Evolutionary conservation across 441 rosid species (phyloP).

Genomic region (Geranium incanum): DNA sequence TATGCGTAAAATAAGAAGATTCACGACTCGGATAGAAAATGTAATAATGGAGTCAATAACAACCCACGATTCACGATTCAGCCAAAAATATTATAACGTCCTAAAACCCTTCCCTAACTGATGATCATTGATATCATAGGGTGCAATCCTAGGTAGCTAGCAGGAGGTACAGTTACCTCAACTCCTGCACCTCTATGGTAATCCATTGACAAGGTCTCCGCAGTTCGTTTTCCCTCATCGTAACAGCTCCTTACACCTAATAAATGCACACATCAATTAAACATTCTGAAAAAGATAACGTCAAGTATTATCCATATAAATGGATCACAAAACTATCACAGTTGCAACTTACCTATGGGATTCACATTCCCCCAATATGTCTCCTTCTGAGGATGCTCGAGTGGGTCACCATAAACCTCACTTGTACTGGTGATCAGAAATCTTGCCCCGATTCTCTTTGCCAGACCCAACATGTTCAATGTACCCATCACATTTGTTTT

Average conservation of each 20-base stretch:
- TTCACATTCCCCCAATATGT: conserved; percentile 94
- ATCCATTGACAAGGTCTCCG: conserved; percentile 1
- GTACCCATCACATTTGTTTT: conserved; percentile 95
- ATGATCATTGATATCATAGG: neutral
- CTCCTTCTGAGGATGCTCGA: conserved; percentile 96
- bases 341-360: conserved; percentile 57
- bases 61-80: neutral
- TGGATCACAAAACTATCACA: neutral
- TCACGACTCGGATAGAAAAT: neutral
- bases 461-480: conserved; percentile 92
- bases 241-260: conserved; percentile 92
- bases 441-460: conserved; percentile 95
- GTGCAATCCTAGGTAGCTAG: neutral
- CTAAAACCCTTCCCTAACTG: too few species aligned
- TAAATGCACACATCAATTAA: conserved; percentile 11
- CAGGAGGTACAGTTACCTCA: neutral
- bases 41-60: neutral
- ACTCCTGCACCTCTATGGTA: neutral
- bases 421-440: conserved; percentile 17
- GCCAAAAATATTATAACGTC: too few species aligned
- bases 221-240: conserved; percentile 38
- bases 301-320: neutral
- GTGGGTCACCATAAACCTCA: conserved; percentile 25
- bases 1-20: neutral
- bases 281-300: neutral